phyloP scores from a whole-genome alignment of 352 stramenopile genomes.

The Achlya hypogyna region DNA sequence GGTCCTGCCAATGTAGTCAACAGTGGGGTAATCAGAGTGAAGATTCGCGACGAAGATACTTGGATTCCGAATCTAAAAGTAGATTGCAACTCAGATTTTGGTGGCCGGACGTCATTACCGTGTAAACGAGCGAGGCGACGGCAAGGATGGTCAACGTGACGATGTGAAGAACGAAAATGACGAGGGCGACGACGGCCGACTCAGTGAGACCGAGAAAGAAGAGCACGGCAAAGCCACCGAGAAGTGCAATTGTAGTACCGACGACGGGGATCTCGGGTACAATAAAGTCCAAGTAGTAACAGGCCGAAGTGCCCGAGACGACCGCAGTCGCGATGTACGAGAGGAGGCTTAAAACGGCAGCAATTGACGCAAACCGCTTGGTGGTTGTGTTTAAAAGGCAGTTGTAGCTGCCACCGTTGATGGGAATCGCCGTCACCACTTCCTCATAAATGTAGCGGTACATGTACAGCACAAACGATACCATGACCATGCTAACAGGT shows the following conservation, averaged over 20 bases:
- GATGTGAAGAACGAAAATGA: conserved; percentile 67
- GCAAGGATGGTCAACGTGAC: conserved; percentile 43
- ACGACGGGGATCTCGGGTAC: conserved; percentile 32
- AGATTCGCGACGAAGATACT: neutral
- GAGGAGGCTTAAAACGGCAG: conserved; percentile 83
- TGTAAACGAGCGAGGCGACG: conserved; percentile 37
- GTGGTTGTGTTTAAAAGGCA: neutral
- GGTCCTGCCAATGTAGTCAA: conserved; percentile 32
- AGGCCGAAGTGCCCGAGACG: conserved; percentile 47
- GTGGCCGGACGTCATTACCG: conserved; percentile 33
- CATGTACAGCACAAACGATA: conserved; percentile 35
- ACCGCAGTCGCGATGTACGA: conserved; percentile 86
- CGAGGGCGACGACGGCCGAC: conserved; percentile 52
- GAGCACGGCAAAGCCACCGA: conserved; percentile 79
- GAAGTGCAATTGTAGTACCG: conserved; percentile 36
- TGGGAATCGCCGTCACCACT: conserved; percentile 80
- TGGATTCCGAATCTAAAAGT: neutral
- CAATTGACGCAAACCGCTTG: conserved; percentile 34
- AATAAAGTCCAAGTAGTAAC: conserved; percentile 51
- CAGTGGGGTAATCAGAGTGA: conserved; percentile 30
- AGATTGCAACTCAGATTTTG: neutral
- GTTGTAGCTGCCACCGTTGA: conserved; percentile 67
- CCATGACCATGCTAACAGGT: conserved; percentile 66
- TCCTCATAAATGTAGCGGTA: conserved; percentile 87
- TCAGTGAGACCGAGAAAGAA: conserved; percentile 78